Base-by-base conservation (phyloP, 371 early-diverging fungal species). In the Mortierella sp. region DNA sequence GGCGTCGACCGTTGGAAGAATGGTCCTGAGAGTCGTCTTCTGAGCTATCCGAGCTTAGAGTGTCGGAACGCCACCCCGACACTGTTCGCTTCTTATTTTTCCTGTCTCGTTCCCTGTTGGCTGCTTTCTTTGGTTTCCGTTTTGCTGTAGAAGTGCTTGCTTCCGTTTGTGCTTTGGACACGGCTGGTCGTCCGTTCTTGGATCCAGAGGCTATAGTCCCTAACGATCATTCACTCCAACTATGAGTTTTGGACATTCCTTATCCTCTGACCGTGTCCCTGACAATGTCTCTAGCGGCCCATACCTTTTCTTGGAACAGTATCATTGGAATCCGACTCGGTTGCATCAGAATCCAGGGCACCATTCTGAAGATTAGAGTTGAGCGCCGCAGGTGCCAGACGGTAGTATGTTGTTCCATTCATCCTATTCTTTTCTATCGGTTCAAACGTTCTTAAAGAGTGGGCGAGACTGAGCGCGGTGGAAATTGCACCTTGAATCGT, bases 401-500 rank as follows among this genome's bases (percentile, higher is more conserved):
- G 73, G 50, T 81, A 81, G 39, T 67, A 79, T 8, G 76, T 80
- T 21, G 69, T 60, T 24, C 63, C 62, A 27, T 64, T 63, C 63
- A 65, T 70, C 60, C 67, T 56, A 43, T 63, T 48, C 61, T 79
- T 79, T 30, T 79, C 71, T 26, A 81, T 71, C 14, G 79, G 81
- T 39, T 72, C 67, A 53, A 68, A 67, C n/a, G 68, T 70, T 2
- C 58, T 38, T 10, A 69, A 57, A 21, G 66, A 54, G 24, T 28
- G 26, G 18, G 81, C 54, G 23, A 65, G 53, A 8, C 70, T 66
- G n/a, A 81, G 42, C 8, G 58, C 79, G 46, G 79, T 81, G 7
- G 81, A 79, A 49, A 81, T 81, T 16, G 74, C 74, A n/a, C 74
- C 81, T 54, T 79, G 81, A 26, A 81, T 61, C 1, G 79, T 78